Evolutionary conservation across 306 rosid genomes (phyloP).

Genomic region (Pyrus bretschneideri): DNA sequence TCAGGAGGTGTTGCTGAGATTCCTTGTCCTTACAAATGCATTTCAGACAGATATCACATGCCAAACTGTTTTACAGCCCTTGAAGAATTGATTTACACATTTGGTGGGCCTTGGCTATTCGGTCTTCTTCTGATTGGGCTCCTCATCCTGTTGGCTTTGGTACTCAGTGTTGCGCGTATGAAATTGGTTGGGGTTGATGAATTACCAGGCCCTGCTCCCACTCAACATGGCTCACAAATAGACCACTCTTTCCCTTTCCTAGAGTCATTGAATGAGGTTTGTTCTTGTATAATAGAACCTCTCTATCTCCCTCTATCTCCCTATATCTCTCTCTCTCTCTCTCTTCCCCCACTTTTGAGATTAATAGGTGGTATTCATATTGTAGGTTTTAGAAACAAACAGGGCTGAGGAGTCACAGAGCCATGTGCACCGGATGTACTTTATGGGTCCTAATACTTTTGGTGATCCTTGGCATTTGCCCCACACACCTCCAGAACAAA

Average conservation of each 20-base stretch:
- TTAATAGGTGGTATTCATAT: conserved; percentile 2
- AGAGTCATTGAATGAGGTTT: conserved; percentile 91
- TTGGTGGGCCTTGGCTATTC: conserved; percentile 97
- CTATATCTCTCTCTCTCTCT: neutral
- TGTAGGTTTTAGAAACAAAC: conserved; percentile 90
- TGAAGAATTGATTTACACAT: conserved; percentile 89
- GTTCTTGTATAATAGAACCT: neutral
- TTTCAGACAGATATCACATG: conserved; percentile 96
- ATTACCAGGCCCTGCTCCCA: conserved; percentile 83
- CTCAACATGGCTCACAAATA: conserved; percentile 95
- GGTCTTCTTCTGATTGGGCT: conserved; percentile 81
- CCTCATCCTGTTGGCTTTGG: conserved; percentile 81
- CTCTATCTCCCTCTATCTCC: neutral
- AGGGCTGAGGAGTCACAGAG: conserved; percentile 97
- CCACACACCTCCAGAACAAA: conserved; percentile 82
- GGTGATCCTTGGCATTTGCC: conserved; percentile 97
- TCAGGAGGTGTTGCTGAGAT: conserved; percentile 81
- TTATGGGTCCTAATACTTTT: conserved; percentile 97
- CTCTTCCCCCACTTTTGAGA: neutral
- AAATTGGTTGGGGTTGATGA: conserved; percentile 95
- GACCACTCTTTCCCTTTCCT: conserved; percentile 97
- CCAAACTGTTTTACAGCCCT: conserved; percentile 93
- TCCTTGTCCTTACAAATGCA: conserved; percentile 88
- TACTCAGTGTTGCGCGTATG: conserved; percentile 92
- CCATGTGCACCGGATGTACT: conserved; percentile 95